phyloP scores from a whole-genome alignment of 1,139 yeast species.

The Sugiyamaella pinicola region DNA sequence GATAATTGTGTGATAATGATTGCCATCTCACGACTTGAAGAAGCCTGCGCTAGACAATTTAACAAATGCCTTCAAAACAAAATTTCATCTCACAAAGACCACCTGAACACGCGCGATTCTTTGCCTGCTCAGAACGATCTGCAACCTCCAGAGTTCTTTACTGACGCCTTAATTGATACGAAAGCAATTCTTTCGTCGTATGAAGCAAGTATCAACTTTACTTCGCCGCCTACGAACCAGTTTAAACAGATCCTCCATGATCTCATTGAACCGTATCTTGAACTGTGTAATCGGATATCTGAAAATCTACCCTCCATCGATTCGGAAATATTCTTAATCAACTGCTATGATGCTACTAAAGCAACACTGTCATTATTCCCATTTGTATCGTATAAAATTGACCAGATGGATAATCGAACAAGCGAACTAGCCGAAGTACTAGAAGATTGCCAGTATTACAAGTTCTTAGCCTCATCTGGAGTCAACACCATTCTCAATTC shows the following conservation, averaged over 20 bases:
- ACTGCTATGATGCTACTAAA: slow-evolving; percentile 43
- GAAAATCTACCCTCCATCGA: slow-evolving; percentile 32
- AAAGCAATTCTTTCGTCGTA: slow-evolving; percentile 40
- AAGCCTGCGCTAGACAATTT: slow-evolving; percentile 38
- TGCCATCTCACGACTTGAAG: slow-evolving; percentile 35
- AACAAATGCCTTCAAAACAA: slow-evolving; percentile 36
- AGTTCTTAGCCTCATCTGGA: slow-evolving; percentile 38
- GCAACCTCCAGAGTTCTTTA: slow-evolving; percentile 44
- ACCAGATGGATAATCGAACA: slow-evolving; percentile 37
- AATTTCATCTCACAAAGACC: slow-evolving; percentile 29
- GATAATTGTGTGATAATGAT: slow-evolving; percentile 30
- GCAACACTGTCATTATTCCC: slow-evolving; percentile 39
- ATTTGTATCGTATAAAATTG: slow-evolving; percentile 39
- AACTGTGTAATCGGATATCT: slow-evolving; percentile 40
- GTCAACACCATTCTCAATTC: slow-evolving; percentile 18
- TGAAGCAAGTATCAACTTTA: slow-evolving; percentile 40
- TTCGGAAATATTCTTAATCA: slow-evolving; percentile 41
- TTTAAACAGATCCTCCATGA: slow-evolving; percentile 39
- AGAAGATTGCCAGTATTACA: slow-evolving; percentile 35
- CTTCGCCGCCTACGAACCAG: slow-evolving; percentile 34
- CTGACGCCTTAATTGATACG: slow-evolving; percentile 40
- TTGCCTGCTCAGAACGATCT: slow-evolving; percentile 29
- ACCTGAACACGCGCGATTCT: slow-evolving; percentile 8
- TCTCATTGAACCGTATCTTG: slow-evolving; percentile 42
- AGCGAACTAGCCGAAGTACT: slow-evolving; percentile 39